phyloP scores from a whole-genome alignment of 129 eudicot species.

The Centrapalus pauciflorus region DNA sequence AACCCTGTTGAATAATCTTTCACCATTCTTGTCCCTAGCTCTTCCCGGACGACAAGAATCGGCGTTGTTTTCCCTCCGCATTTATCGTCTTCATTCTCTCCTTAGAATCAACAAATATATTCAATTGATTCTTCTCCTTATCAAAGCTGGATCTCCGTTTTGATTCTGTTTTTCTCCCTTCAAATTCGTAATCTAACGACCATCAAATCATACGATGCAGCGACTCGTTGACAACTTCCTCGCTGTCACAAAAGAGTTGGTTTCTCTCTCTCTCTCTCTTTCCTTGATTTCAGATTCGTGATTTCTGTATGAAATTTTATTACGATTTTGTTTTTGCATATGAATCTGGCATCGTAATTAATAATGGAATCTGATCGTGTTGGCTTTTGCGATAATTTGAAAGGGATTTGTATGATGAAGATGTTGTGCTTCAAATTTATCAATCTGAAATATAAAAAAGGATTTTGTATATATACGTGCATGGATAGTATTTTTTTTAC shows the following conservation, averaged over 20 bases:
- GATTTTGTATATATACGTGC: no score
- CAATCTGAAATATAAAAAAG: not conserved
- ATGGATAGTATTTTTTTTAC: not conserved
- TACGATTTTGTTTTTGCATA: no score
- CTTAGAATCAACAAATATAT: not conserved
- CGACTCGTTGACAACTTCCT: conserved; percentile 72
- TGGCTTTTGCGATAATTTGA: not conserved
- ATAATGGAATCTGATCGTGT: not conserved
- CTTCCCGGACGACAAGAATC: conserved; percentile 15
- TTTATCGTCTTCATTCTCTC: conserved; percentile 7
- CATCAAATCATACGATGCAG: conserved; percentile 40
- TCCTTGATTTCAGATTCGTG: not conserved
- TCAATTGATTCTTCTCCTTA: not conserved
- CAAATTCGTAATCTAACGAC: not conserved
- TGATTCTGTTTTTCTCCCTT: not conserved
- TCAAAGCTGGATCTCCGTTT: conserved; percentile 18
- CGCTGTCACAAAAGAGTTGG: conserved; percentile 81
- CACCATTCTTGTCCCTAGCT: not conserved
- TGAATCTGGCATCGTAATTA: not conserved
- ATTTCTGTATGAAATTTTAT: not conserved
- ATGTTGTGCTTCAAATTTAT: not conserved
- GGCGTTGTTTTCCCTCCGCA: not conserved
- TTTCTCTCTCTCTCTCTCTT: conserved; percentile 1
- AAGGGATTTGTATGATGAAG: not conserved
- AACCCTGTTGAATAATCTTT: not conserved